phyloP scores from a whole-genome alignment of 225 moss, liverwort and hornwort species.

The Pseudoscleropodium purum region DNA sequence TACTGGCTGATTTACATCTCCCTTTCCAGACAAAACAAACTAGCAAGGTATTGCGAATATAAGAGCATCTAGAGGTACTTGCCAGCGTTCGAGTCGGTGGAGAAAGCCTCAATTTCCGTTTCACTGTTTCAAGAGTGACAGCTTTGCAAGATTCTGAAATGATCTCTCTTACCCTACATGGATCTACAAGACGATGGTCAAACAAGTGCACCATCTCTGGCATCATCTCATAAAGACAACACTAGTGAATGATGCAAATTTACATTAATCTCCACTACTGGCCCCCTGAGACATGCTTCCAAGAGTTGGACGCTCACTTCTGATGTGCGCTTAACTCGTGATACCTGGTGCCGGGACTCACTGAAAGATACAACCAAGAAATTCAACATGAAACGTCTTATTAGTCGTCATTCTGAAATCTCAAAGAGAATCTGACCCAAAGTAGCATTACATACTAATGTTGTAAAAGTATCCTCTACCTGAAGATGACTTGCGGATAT shows the following conservation, averaged over 20 bases:
- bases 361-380: not conserved
- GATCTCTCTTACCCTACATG: constrained; percentile 14
- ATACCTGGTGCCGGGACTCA: not conserved
- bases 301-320: constrained; percentile 9
- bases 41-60: not conserved
- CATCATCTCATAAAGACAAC: not conserved
- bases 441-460: not conserved
- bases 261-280: not conserved
- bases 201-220: not conserved
- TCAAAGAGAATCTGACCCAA: not conserved
- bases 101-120: not conserved
- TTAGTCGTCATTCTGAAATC: not conserved
- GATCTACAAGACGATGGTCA: not conserved
- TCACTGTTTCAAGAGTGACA: constrained; percentile 8
- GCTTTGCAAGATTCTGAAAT: constrained; percentile 5
- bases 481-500: not conserved
- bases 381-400: not conserved
- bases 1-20: not conserved
- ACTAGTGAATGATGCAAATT: not conserved
- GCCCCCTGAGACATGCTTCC: not conserved
- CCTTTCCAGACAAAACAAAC: not conserved
- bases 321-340: not conserved
- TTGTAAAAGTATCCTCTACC: not conserved
- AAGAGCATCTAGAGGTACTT: not conserved
- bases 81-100: not conserved